phyloP scores from a whole-genome alignment of 2,329 filamentous ascomycete genomes.

The Aspergillus jensenii region DNA sequence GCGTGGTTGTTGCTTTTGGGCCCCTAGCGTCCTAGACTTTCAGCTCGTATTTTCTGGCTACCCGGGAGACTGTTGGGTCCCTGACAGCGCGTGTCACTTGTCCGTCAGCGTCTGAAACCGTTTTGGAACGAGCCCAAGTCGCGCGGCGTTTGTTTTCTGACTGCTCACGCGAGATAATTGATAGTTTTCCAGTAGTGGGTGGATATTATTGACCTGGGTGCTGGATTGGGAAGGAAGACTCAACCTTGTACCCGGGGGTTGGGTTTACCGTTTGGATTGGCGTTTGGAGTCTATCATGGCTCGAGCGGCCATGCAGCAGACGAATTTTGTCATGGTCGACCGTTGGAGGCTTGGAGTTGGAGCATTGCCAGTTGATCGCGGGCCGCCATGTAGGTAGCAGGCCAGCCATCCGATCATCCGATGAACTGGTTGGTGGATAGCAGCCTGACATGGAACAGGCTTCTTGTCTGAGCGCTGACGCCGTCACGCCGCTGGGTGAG shows the following conservation, averaged over 20 bases:
- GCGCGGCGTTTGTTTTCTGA: neutral
- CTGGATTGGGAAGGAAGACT: neutral
- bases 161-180: neutral
- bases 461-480: neutral
- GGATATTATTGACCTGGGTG: constrained; percentile 4
- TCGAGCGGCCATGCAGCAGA: neutral
- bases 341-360: neutral
- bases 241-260: neutral
- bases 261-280: neutral
- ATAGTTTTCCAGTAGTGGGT: constrained; percentile 6
- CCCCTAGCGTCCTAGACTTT: constrained; percentile 5
- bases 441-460: constrained; percentile 1
- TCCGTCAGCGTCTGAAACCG: constrained; percentile 9
- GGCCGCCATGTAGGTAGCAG: neutral
- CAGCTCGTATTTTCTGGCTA: neutral
- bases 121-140: constrained; percentile 9
- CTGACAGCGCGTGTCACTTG: constrained; percentile 2
- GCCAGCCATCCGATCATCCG: constrained; percentile 1
- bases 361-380: neutral
- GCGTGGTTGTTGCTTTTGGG: constrained; percentile 1
- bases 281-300: neutral
- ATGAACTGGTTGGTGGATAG: constrained; percentile 3
- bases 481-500: neutral
- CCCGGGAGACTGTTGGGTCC: neutral
- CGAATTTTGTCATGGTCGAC: neutral